Evolutionary conservation across 305 asterid genomes (phyloP).

Genomic region (Fraxinus dipetala): DNA sequence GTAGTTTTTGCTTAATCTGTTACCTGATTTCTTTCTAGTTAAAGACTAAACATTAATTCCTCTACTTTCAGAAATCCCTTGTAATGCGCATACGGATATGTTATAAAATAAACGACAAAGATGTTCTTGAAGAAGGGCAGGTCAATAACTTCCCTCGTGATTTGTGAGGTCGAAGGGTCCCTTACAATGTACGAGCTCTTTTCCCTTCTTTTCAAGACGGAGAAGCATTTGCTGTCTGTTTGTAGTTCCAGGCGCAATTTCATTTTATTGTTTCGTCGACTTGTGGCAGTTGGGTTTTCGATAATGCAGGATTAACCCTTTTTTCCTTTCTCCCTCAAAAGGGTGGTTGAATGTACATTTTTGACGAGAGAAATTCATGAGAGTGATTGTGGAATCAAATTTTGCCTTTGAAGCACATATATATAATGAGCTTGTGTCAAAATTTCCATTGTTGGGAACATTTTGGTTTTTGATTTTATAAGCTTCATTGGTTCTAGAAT

Average conservation of each 20-base stretch:
- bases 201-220: slow-evolving; percentile 6
- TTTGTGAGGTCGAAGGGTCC: slow-evolving; percentile 40
- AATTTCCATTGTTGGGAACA: slow-evolving; percentile 13
- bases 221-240: slow-evolving; percentile 28
- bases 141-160: slow-evolving; percentile 80
- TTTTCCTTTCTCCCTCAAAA: slow-evolving; percentile 25
- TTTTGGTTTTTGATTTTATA: slow-evolving; percentile 29
- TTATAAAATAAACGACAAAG: slow-evolving; percentile 69
- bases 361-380: slow-evolving; percentile 21
- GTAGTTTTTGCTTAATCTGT: not conserved
- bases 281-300: slow-evolving; percentile 12
- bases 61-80: slow-evolving; percentile 65
- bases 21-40: not conserved
- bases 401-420: slow-evolving; percentile 21
- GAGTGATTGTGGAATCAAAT: slow-evolving; percentile 21
- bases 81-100: slow-evolving; percentile 85
- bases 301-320: slow-evolving; percentile 12
- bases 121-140: slow-evolving; percentile 88
- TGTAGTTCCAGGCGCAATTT: slow-evolving; percentile 32
- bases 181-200: slow-evolving; percentile 21
- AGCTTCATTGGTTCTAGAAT: slow-evolving; percentile 22
- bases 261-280: slow-evolving; percentile 25
- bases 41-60: not conserved
- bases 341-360: slow-evolving; percentile 48
- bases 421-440: slow-evolving; percentile 19